Conservation (phyloP, 176 grass and related monocot species). For the Urochloa ruziziensis region DNA sequence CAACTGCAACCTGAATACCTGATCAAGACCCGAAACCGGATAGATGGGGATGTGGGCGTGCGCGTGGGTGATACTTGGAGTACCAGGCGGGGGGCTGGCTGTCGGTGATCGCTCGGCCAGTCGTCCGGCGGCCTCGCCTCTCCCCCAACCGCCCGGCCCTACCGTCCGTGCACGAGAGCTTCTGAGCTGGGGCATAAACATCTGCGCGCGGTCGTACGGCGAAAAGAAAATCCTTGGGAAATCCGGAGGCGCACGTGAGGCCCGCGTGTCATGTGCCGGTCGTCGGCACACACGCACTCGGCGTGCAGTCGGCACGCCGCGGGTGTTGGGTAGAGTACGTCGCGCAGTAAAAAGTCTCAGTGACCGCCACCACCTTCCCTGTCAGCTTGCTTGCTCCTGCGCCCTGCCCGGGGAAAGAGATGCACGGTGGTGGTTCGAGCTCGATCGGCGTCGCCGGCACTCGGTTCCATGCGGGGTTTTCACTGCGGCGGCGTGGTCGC, state of each 20-base stretch:
- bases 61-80: slow-evolving; percentile 21
- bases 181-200: slow-evolving; percentile 32
- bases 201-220: slow-evolving; percentile 21
- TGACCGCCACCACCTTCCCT: background rate
- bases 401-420: slow-evolving; percentile 41
- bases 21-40: background rate
- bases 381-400: background rate
- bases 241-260: slow-evolving; percentile 56
- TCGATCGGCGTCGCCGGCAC: slow-evolving; percentile 15
- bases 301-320: background rate
- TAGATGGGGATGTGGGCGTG: background rate
- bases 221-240: slow-evolving; percentile 17
- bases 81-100: background rate
- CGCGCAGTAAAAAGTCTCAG: background rate
- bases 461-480: background rate
- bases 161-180: background rate
- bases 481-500: slow-evolving; percentile 16
- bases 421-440: background rate
- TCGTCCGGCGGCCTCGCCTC: background rate
- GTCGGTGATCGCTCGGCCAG: slow-evolving; percentile 18
- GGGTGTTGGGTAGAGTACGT: background rate
- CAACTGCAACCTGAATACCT: background rate
- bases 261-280: slow-evolving; percentile 43
- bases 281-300: background rate
- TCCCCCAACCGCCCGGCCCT: background rate